Percentiles rank a stretch among this genome's conserved stretches.
Conservation (phyloP, 768 basidiomycete genomes). For the Hemileccinum impolitum region DNA sequence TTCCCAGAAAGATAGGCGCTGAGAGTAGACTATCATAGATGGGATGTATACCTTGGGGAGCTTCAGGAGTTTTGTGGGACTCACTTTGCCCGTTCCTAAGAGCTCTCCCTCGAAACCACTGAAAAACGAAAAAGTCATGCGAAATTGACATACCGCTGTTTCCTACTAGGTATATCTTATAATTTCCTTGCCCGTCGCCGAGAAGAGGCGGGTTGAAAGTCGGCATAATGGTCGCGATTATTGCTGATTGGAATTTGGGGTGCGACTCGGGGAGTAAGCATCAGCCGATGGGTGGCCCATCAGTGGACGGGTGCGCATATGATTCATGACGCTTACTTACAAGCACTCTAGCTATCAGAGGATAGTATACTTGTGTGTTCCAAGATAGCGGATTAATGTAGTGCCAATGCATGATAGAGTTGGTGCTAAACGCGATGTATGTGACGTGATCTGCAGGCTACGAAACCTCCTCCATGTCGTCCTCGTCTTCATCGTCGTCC, state of each 20-base stretch:
- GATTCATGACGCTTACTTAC: no score
- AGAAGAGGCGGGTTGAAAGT: slow-evolving; percentile 23
- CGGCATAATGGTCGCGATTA: slow-evolving; percentile 11
- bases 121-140: background rate
- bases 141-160: slow-evolving; percentile 44
- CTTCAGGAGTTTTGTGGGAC: background rate
- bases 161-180: slow-evolving; percentile 47
- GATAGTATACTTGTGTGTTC: background rate
- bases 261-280: background rate
- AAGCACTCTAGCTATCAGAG: background rate
- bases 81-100: slow-evolving; percentile 40
- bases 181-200: slow-evolving; percentile 46
- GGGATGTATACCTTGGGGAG: background rate
- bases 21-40: slow-evolving; percentile 43
- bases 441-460: slow-evolving; percentile 22
- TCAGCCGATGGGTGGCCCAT: no score
- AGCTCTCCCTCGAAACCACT: background rate
- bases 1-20: slow-evolving; percentile 39
- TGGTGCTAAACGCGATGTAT: background rate
- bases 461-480: slow-evolving; percentile 72
- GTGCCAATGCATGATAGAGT: background rate
- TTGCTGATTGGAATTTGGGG: background rate
- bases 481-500: slow-evolving; percentile 55
- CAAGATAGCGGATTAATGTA: no score
- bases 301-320: background rate